Evolutionary conservation across 192 early-diverging fungal genomes (phyloP).

Genomic region (Cetraspora pellucida): DNA sequence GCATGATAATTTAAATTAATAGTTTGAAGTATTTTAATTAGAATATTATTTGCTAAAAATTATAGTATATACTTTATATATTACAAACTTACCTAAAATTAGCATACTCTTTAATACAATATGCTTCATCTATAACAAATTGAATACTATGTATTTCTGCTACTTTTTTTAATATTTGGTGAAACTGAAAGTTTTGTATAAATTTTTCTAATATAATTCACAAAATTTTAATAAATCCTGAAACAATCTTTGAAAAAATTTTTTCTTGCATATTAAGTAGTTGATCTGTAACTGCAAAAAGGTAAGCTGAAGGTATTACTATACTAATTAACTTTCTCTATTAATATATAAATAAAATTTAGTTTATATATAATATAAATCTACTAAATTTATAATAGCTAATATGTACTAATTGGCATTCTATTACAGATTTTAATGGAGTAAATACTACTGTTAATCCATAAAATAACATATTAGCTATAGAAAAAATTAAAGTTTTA

Average conservation of each 20-base stretch:
- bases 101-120: background rate
- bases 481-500: background rate
- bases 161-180: conserved; percentile 56
- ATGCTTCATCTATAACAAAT: background rate
- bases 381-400: too few relatives aligned
- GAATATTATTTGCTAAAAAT: too few relatives aligned
- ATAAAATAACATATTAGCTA: background rate
- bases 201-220: conserved; percentile 87
- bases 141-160: conserved; percentile 50
- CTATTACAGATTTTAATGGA: conserved; percentile 92
- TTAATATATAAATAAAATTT: too few relatives aligned
- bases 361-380: too few relatives aligned
- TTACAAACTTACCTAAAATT: background rate
- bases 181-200: conserved; percentile 51
- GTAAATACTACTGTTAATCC: conserved; percentile 89
- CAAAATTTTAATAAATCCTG: conserved; percentile 57
- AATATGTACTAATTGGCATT: conserved; percentile 76
- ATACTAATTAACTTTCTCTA: conserved; percentile 47
- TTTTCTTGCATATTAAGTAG: conserved; percentile 57
- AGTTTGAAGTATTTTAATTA: background rate
- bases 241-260: conserved; percentile 10
- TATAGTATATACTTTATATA: too few relatives aligned
- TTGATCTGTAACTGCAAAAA: conserved; percentile 53
- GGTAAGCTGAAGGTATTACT: conserved; percentile 53
- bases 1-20: too few relatives aligned